Percentiles rank a stretch among this genome's conserved stretches.
phyloP scores from a whole-genome alignment of 371 early-diverging fungal species.

The Entomophthora muscae region DNA sequence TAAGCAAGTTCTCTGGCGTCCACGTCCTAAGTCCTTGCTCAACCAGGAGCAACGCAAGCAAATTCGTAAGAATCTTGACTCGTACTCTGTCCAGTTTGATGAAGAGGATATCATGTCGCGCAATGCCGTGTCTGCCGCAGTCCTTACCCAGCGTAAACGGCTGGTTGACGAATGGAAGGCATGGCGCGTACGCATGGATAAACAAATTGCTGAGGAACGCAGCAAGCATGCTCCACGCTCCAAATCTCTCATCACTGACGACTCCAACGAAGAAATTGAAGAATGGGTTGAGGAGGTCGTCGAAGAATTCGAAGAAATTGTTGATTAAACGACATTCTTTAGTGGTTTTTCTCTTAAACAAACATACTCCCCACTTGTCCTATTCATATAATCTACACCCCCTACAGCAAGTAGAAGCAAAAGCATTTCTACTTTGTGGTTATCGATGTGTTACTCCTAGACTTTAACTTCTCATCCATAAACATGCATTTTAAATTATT shows the following conservation, averaged over 20 bases:
- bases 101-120: conserved; percentile 59
- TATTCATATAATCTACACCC: too few relatives aligned
- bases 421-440: too few relatives aligned
- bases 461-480: too few relatives aligned
- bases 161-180: conserved; percentile 58
- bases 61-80: conserved; percentile 79
- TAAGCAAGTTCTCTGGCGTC: conserved; percentile 91
- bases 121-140: conserved; percentile 47
- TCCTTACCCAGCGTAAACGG: conserved; percentile 52
- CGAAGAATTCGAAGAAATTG: conserved; percentile 40
- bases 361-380: too few relatives aligned
- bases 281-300: conserved; percentile 70
- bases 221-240: conserved; percentile 31
- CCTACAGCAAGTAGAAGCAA: too few relatives aligned
- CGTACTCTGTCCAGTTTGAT: conserved; percentile 76
- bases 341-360: too few relatives aligned
- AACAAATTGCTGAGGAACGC: conserved; percentile 33
- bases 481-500: too few relatives aligned
- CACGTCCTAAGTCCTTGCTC: conserved; percentile 75
- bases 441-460: too few relatives aligned
- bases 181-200: conserved; percentile 52
- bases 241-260: conserved; percentile 19
- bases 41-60: conserved; percentile 59
- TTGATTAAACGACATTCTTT: conserved; percentile 16
- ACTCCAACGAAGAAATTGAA: conserved; percentile 49